A percentile compares a stretch with the other conserved stretches of the same genome.
Evolutionary conservation across 108 stramenopile species (phyloP).

Genomic region (Cyclotella cryptica): DNA sequence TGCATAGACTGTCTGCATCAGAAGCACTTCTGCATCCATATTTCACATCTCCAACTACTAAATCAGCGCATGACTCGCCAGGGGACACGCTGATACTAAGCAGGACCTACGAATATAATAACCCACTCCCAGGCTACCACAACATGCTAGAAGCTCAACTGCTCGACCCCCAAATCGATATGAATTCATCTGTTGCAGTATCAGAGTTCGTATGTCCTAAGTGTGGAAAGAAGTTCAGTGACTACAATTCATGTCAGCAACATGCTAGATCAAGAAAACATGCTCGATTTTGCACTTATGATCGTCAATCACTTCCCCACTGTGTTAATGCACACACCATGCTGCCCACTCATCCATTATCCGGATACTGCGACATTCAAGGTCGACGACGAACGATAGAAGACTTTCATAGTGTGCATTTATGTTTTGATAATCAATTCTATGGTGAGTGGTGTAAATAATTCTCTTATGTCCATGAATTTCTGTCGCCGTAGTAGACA

Average conservation of each 20-base stretch:
- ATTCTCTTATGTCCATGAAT: too few relatives aligned
- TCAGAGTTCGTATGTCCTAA: constrained; percentile 76
- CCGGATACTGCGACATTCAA: constrained; percentile 89
- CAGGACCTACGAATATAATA: not conserved
- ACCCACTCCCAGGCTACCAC: constrained; percentile 51
- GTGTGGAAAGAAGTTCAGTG: constrained; percentile 78
- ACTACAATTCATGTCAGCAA: constrained; percentile 84
- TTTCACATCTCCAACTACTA: constrained; percentile 53
- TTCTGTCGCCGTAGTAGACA: too few relatives aligned
- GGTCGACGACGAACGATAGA: constrained; percentile 85
- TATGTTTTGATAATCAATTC: constrained; percentile 72
- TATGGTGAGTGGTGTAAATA: constrained; percentile 56
- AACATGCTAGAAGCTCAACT: constrained; percentile 75
- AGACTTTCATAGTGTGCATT: constrained; percentile 92
- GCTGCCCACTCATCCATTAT: constrained; percentile 81
- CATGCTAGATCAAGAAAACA: constrained; percentile 85
- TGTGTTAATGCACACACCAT: constrained; percentile 89
- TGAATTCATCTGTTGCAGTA: constrained; percentile 44
- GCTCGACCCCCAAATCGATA: constrained; percentile 73
- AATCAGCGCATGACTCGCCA: not conserved
- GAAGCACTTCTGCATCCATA: constrained; percentile 83
- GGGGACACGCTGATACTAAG: not conserved
- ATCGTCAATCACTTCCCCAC: constrained; percentile 68
- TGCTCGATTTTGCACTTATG: constrained; percentile 85
- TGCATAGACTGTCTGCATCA: constrained; percentile 66